Evolutionary conservation across 2,329 filamentous ascomycete genomes (phyloP), one percentile per base, ranked within the genome.

Genomic region (Incumbomyces delicatus): DNA sequence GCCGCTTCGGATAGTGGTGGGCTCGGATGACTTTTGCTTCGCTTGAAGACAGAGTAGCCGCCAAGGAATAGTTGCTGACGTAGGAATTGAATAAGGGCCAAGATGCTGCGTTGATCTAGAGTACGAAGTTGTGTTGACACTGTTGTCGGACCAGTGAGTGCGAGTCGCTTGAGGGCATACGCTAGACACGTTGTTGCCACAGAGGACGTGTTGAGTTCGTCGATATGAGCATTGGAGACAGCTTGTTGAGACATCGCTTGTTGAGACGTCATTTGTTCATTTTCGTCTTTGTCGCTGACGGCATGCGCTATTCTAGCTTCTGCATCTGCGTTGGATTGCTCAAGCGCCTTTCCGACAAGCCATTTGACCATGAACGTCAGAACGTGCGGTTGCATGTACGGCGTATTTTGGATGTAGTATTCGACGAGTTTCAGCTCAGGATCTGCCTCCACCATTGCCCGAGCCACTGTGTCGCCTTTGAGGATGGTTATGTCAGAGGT

Each of bases 361-460:
- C 63, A 50, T 43, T 63, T 66, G 22, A 71, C 55, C 8, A 62
- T 57, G 31, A 64, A 61, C 10, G 63, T 60, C 34, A 71, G 58
- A 51, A 71, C 69, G 39, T 64, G 58, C 2, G 63, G 50, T 30
- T 61, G 60, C 7, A 69, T 53, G 34, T 61, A 51, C 22, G 60
- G 58, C 2, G 65, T 60, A 3, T 63, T 60, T 27, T 61, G 54
- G 22, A 72, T 52, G 32, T 68, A 59, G 29, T 59, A 54, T 29
- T 64, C 58, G 13, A 71, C 54, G n/a, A 61, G 54, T 31, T 59
- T 57, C 14, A 69, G 55, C 2, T 66, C 66, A 2, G 61, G 55
- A 49, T 70, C 68, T 10, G 57, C 62, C 10, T 64, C 59, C 11
- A 63, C 59, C 16, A 73, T 53, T 31, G 68, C 66, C 16, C 57